Evolutionary conservation across 352 stramenopile genomes (phyloP), one percentile per base, ranked within the genome.

Genomic region (Globisporangium parvum): DNA sequence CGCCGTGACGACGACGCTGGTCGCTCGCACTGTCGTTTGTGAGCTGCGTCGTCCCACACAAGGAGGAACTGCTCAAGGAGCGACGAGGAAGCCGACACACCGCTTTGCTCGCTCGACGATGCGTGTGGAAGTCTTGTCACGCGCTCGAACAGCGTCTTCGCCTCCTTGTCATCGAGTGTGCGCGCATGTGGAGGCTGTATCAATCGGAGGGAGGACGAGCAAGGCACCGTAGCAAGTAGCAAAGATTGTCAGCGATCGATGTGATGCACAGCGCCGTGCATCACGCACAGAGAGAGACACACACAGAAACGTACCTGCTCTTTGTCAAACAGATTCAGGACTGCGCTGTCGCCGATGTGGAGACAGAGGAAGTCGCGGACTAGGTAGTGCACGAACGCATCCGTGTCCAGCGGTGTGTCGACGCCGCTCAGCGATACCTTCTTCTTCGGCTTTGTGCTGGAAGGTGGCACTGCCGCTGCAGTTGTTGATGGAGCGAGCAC

Each of bases 311-410:
- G 23, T 44, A 74, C 62, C 53, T 53, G 60, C 59, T 87, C 74
- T 57, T 68, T 55, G 8, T 82, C 73, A 35, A 87, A 65, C 52
- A 79, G 53, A 33, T 63, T 51, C 23, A 71, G 59, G 52, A 87
- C 60, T 39, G 35, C 42, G 15, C 71, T 58, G 2, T 69, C 60
- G 0, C 70, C 68, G 47, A 70, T 68, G 35, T 77, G 71, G 11
- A 69, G 66, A 23, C 69, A 60, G 11, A 91, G 63, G 37, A 85
- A 87, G 24, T 87, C 72, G 2, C 73, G 75, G n/a, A 89, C 69
- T n/a, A 88, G 65, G 37, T 81, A 66, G 31, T 83, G 64, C 17
- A 80, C 62, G 31, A 72, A 73, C 17, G 63, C 55, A 14, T 77
- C 66, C 9, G 59, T 54, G 48, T 59, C 28, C 18, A 35, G 33